phyloP scores from a whole-genome alignment of 495 filamentous ascomycete genomes.

The Penicillium maclennaniae region DNA sequence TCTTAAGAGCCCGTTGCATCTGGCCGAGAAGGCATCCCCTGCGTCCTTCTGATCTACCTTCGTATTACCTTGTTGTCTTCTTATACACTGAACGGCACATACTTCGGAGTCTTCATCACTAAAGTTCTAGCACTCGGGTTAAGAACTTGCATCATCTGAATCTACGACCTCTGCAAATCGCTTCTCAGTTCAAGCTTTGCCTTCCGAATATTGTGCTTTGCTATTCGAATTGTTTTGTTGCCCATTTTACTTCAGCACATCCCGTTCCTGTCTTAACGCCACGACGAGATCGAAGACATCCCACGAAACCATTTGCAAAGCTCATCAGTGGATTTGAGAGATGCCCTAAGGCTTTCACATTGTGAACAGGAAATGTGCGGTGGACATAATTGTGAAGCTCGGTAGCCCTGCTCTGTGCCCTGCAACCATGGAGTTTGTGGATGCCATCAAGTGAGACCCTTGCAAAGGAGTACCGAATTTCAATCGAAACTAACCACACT shows the following conservation, averaged over 20 bases:
- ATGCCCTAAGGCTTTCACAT: conserved; percentile 9
- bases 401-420: conserved; percentile 6
- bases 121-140: neutral
- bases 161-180: neutral
- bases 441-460: conserved; percentile 36
- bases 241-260: neutral
- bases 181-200: neutral
- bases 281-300: neutral
- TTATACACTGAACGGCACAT: neutral
- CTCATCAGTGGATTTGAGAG: neutral
- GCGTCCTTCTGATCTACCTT: neutral
- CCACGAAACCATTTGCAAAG: neutral
- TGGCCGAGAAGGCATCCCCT: neutral
- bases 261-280: neutral
- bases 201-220: neutral
- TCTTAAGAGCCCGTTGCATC: neutral
- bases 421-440: conserved; percentile 41
- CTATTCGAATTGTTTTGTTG: neutral
- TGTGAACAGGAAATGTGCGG: conserved; percentile 18
- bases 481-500: conserved; percentile 7
- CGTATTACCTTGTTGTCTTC: neutral
- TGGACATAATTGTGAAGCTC: conserved; percentile 6
- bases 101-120: neutral
- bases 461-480: neutral
- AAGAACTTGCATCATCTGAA: neutral